Evolutionary conservation across 228 moss, liverwort and hornwort genomes (phyloP), one percentile per base, ranked within the genome.

Genomic region (Sphagnum fallax): DNA sequence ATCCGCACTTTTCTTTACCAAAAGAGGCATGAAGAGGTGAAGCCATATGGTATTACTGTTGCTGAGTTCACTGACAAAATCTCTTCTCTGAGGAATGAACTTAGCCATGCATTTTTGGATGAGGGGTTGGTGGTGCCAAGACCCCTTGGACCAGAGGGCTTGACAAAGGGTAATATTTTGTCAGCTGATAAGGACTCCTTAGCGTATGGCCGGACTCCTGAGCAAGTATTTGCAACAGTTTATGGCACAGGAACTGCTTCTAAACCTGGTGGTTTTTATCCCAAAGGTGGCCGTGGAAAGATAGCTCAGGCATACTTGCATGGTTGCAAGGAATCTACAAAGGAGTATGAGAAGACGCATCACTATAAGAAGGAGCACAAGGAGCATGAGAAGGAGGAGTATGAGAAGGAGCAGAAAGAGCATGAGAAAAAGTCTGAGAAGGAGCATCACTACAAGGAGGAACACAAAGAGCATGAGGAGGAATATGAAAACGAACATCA

Each of bases 121-220:
- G 94, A 95, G 53, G 94, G 94, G 0, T 57, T 94, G 5, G 65
- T 70, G 0, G 94, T 91, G 0, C 86, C 89, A 5, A 62, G 66
- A 6, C 0, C 10, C 0, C 60, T 79, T 4, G 93, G 93, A 1
- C 71, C 89, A 0, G 89, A 91, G 49, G 51, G 15, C 0, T 51
- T 11, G 0, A 61, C 81, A 9, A 75, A 70, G 0, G 86, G 89
- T 0, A 91, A 94, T 6, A 71, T 94, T 48, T 50, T 84, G 14
- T 72, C 92, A 0, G 83, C 9, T 0, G 79, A 95, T 64, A 8
- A 4, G 0, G 52, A 90, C 11, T 91, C 92, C 0, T 0, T 83
- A 0, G 4, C 88, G 0, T 90, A 87, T 7, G 12, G 75, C 15
- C 86, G 91, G 0, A 90, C 83, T 0, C 68, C 73, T 0, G 68